Conservation (phyloP, 371 early-diverging fungal genomes). For the Lichtheimia corymbifera region DNA sequence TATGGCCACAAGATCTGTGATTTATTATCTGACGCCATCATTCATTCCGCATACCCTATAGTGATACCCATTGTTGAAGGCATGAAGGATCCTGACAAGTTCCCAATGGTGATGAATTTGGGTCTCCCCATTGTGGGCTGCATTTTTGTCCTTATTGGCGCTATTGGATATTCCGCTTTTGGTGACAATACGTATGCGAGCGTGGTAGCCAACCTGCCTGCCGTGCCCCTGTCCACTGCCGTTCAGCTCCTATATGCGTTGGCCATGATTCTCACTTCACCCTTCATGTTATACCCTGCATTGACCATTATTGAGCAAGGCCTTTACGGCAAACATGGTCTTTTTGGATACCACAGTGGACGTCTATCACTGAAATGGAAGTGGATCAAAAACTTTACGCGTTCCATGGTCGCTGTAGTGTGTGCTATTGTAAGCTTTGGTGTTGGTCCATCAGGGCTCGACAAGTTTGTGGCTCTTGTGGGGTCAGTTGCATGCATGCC, state of each 20-base stretch:
- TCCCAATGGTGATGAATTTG: slow-evolving; percentile 59
- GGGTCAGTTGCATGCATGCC: slow-evolving; percentile 49
- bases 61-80: slow-evolving; percentile 62
- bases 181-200: slow-evolving; percentile 72
- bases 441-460: slow-evolving; percentile 61
- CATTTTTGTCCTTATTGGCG: slow-evolving; percentile 70
- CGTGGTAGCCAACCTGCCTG: slow-evolving; percentile 70
- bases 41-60: slow-evolving; percentile 1
- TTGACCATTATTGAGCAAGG: slow-evolving; percentile 69
- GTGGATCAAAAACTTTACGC: slow-evolving; percentile 66
- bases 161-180: slow-evolving; percentile 74
- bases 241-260: slow-evolving; percentile 74
- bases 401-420: slow-evolving; percentile 52
- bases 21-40: too few relatives aligned
- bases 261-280: slow-evolving; percentile 78
- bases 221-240: slow-evolving; percentile 44
- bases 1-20: too few relatives aligned
- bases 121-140: slow-evolving; percentile 59
- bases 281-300: slow-evolving; percentile 78
- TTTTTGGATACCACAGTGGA: slow-evolving; percentile 37
- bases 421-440: slow-evolving; percentile 65
- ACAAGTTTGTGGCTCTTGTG: slow-evolving; percentile 74
- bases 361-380: slow-evolving; percentile 43
- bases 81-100: slow-evolving; percentile 65
- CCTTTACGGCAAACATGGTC: slow-evolving; percentile 39